Evolutionary conservation across 441 rosid species (phyloP), one percentile per base, ranked within the genome.

Genomic region (Syzygium malaccense): DNA sequence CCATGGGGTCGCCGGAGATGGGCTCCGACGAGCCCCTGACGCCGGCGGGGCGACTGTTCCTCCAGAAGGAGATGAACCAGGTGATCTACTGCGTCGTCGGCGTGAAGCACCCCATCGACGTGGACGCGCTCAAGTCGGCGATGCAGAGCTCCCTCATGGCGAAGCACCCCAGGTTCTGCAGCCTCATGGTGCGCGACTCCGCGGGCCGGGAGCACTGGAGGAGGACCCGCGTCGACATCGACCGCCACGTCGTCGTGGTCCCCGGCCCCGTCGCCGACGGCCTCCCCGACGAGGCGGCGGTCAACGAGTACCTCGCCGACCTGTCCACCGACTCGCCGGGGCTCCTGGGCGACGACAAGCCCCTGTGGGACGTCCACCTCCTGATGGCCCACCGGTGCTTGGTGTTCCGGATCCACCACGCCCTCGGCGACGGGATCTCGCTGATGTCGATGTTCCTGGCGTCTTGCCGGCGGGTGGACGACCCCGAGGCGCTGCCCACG

Each of bases 351-450:
- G 13, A 55, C 0, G 93, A 93, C 25, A 93, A 94, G 89, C 98
- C 96, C 5, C 86, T 95, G 89, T 94, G 98, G 96, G 98, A 95
- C 71, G n/a, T 94, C 45, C 96, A 94, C 84, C 19, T 94, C 55
- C 32, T 95, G 90, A 19, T 12, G 85, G 90, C 90, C 7, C 92
- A 92, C 19, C 92, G 87, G 68, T 92, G 95, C 80, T 14, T 33
- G 25, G 87, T 95, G 28, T 85, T 95, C 33, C 87, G 96, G 87
- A 58, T 95, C 56, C 98, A 95, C 66, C 96, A 95, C 66, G 91
- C 96, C 3, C 86, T 95, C 8, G 98, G 98, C 1, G 96, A 95
- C 54, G 98, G 96, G 85, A 90, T 94, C 55, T 95, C 98, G 37
- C 88, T 95, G 87, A 90, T 94, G 95, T 91, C 98, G 58, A 86